phyloP scores from a whole-genome alignment of 371 early-diverging fungal species.

The Saksenaea vasiformis region DNA sequence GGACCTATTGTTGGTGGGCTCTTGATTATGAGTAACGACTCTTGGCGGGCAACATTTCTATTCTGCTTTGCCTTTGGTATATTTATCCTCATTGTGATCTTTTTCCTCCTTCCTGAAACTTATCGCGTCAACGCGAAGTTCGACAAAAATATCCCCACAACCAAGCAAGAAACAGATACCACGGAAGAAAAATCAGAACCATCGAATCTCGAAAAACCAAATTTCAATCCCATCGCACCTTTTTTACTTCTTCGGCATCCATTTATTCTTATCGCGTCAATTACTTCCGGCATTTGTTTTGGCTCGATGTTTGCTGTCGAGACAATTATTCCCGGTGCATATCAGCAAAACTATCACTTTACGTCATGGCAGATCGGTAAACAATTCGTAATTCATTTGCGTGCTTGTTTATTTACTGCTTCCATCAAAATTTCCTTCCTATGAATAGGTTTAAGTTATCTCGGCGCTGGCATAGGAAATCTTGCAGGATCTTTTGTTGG shows the following conservation, averaged over 20 bases:
- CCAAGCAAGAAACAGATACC: neutral
- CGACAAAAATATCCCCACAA: slow-evolving; percentile 17
- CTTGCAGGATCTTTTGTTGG: slow-evolving; percentile 36
- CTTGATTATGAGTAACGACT: slow-evolving; percentile 25
- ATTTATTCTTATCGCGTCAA: slow-evolving; percentile 43
- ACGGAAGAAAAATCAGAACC: neutral
- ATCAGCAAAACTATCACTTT: slow-evolving; percentile 34
- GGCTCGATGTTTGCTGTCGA: slow-evolving; percentile 52
- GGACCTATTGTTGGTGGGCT: slow-evolving; percentile 36
- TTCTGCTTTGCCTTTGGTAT: slow-evolving; percentile 32
- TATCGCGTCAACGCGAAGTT: slow-evolving; percentile 37
- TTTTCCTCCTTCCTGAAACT: slow-evolving; percentile 67
- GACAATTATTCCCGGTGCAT: slow-evolving; percentile 40
- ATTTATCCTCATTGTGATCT: slow-evolving; percentile 16
- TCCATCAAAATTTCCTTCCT: neutral
- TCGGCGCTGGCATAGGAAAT: slow-evolving; percentile 50
- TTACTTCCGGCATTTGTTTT: slow-evolving; percentile 53
- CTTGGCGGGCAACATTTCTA: slow-evolving; percentile 35
- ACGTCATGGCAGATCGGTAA: slow-evolving; percentile 40
- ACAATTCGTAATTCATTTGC: too few species aligned
- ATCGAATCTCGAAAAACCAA: neutral
- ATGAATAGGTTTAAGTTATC: slow-evolving; percentile 32
- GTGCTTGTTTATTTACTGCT: too few species aligned
- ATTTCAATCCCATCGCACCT: slow-evolving; percentile 31
- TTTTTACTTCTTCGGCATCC: slow-evolving; percentile 48